phyloP scores from a whole-genome alignment of 1,139 yeast genomes.

The Yamadazyma dushanensis region DNA sequence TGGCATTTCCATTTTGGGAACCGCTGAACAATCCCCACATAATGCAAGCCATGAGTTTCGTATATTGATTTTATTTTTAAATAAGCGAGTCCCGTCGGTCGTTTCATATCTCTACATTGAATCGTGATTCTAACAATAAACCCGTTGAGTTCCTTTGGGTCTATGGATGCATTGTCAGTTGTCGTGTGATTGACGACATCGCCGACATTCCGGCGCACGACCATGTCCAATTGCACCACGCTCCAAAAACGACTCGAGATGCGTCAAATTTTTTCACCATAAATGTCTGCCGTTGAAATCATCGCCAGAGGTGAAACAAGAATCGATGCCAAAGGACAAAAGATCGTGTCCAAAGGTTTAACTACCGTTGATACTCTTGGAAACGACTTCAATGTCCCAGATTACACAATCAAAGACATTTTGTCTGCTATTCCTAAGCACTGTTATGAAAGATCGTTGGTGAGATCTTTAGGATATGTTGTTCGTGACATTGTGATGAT shows the following conservation, averaged over 20 bases:
- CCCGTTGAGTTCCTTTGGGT: no score
- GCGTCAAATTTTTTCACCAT: conserved; percentile 1
- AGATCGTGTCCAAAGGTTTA: conserved; percentile 20
- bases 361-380: conserved; percentile 64
- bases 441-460: conserved; percentile 66
- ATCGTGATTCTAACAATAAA: no score
- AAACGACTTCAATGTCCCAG: conserved; percentile 68
- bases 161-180: no score
- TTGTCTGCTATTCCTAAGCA: conserved; percentile 72
- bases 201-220: no score
- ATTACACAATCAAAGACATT: conserved; percentile 70
- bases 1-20: neutral
- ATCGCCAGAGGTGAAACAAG: conserved; percentile 3
- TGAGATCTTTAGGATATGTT: conserved; percentile 61
- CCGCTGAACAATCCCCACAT: neutral
- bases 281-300: conserved; percentile 11
- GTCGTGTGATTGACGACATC: no score
- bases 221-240: no score
- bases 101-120: no score
- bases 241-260: neutral
- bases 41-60: no score
- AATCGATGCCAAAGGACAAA: conserved; percentile 7
- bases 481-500: conserved; percentile 59
- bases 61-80: no score
- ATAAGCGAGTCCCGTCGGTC: no score